Evolutionary conservation across 1,284 basidiomycete species (phyloP), one percentile per base, ranked within the genome.

Genomic region (Ustilago sp.): DNA sequence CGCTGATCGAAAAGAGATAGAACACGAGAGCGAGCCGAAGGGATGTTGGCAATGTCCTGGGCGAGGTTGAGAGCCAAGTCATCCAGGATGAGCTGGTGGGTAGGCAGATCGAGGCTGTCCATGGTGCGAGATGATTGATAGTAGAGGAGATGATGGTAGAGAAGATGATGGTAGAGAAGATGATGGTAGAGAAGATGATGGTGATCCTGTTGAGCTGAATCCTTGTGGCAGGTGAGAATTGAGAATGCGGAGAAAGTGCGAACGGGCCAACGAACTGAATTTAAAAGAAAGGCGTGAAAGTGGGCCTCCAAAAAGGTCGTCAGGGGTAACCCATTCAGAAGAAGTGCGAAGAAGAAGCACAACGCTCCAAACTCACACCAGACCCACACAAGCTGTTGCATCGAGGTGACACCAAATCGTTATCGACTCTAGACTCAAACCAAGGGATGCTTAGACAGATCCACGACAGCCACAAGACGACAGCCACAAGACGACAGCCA

Each of bases 11-110:
- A 77, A 61, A 70, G 41, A 17, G 63, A 63, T 8, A 68, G 69
- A 38, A 67, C 66, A n/a, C 51, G 64, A 19, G 72, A 60, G 39
- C 80, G 68, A 58, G 68, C 69, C 31, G 64, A 68, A 50, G 77
- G 69, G 43, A 83, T 63, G 65, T 81, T 77, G 66, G 77, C 77
- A 43, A 81, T 68, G 32, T 68, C 56, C 13, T 52, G 76, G 54
- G 87, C 84, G 50, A 91, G 88, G 83, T 91, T 92, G 35, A 88
- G 87, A 4, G 93, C 93, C 68, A 96, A 90, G 86, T 94, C 92
- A 34, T 91, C 90, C 38, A 96, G 88, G 75, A 95, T 92, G 75
- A 90, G 89, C 83, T 93, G 92, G 79, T 92, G 93, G 62, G 94
- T 91, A 86, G 93, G 92, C 76, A 87, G 86, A 68, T 88, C 88